Base-by-base conservation (phyloP, 2,329 filamentous ascomycete genomes). In the Neonectria magnoliae region DNA sequence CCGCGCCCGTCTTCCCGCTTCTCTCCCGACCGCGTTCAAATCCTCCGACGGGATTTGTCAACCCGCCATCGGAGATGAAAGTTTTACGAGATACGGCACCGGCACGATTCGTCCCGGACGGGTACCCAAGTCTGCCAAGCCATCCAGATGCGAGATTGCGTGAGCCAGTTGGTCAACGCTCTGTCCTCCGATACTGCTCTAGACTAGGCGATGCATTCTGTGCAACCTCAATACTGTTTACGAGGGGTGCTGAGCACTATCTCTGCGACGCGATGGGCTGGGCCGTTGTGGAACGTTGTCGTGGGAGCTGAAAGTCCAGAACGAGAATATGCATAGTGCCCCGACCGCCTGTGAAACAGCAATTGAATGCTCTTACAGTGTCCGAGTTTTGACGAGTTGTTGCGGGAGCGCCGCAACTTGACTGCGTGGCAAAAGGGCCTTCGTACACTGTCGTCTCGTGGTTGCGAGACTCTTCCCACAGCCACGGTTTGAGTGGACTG, bases 241-340 rank as follows among this genome's bases (percentile, higher is more conserved):
- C 25, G n/a, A 55, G 44, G 41, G 27, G 27, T 38, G 6, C n/a
- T 29, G 44, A 33, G 29, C 31, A 20, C 45, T 56, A 29, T 51
- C 11, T 51, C 20, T 44, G 20, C 25, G 33, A 69, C 70, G 65
- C 59, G 65, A 33, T 33, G 44, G 45, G 44, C 31, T 42, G 25
- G 11, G 44, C 22, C 9, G n/a, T 44, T 64, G 65, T 68, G 65
- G 59, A n/a, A 65, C 64, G 16, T 7, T 22, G 42, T 31, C 20
- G 36, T 29, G 47, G 27, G n/a, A 64, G 54, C 60, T 66, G 53
- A 68, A 42, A 36, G 25, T n/a, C 48, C 42, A 51, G 38, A 51
- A 38, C 57, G 68, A 66, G 25, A 38, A 45, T 25, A 14, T 58
- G 54, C 62, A 64, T 63, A 16, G 27, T 36, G 58, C 36, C 41